Percentiles rank a stretch among this genome's conserved stretches.
These are phyloP conservation scores for Atalantia buxifolia DNA, from an alignment of 345 rosid genomes.

Conservation along the genomic window DNA sequence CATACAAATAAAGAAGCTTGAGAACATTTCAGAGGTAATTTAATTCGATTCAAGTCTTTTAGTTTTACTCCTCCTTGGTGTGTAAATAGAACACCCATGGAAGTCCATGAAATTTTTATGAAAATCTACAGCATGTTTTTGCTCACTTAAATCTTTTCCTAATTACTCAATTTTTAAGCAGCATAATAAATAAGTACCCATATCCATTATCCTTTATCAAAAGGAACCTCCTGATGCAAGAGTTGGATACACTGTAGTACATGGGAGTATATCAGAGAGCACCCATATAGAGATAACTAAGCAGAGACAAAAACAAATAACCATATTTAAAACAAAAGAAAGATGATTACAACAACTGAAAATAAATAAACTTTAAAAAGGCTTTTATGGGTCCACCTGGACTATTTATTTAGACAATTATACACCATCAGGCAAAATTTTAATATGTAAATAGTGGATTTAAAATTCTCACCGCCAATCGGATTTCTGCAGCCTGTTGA, in stretches of 20 bases:
- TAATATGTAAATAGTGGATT: slow-evolving; percentile 4
- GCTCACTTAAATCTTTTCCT: not conserved
- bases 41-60: not conserved
- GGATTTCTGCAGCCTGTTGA: slow-evolving; percentile 76
- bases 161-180: not conserved
- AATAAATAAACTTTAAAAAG: not conserved
- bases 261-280: not conserved
- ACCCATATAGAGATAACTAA: not conserved
- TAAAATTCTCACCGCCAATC: slow-evolving; percentile 56
- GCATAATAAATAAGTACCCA: not conserved
- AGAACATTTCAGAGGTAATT: no score
- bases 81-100: not conserved
- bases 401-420: not conserved
- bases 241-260: not conserved
- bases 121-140: not conserved
- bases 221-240: not conserved
- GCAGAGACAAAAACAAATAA: not conserved
- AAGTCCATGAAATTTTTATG: not conserved
- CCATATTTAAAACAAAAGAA: not conserved
- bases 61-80: not conserved
- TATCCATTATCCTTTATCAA: not conserved
- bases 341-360: not conserved
- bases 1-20: not conserved
- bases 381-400: not conserved
- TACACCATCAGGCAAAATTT: not conserved